Evolutionary conservation across 1,139 yeast genomes (phyloP).

Genomic region (Magnusiomyces sp.): DNA sequence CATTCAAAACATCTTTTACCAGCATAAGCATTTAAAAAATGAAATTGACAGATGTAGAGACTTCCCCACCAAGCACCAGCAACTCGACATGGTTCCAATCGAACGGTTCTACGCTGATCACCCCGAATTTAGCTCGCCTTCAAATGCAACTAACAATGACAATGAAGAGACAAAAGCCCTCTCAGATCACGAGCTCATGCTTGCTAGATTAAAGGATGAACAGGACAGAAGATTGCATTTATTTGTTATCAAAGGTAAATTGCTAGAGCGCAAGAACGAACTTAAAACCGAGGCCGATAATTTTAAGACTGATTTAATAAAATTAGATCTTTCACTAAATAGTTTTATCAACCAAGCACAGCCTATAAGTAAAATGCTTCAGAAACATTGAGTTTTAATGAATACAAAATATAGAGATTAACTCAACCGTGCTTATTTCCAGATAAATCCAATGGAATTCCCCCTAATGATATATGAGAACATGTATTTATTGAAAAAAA

Average conservation of each 20-base stretch:
- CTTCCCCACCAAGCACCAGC: conserved; percentile 24
- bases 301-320: conserved; percentile 24
- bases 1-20: conserved; percentile 29
- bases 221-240: conserved; percentile 24
- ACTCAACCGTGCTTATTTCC: no score
- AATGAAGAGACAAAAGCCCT: conserved; percentile 14
- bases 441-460: no score
- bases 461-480: no score
- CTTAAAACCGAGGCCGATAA: conserved; percentile 22
- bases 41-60: conserved; percentile 27
- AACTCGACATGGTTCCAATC: conserved; percentile 26
- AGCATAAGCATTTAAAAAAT: conserved; percentile 27
- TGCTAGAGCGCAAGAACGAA: conserved; percentile 20
- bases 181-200: conserved; percentile 26
- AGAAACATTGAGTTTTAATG: conserved; percentile 17
- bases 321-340: conserved; percentile 22
- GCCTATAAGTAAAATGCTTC: conserved; percentile 21
- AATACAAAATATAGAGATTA: no score
- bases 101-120: conserved; percentile 25
- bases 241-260: conserved; percentile 22
- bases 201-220: conserved; percentile 30
- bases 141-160: conserved; percentile 4
- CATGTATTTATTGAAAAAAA: no score
- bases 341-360: conserved; percentile 22
- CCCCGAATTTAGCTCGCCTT: no score